Conservation (phyloP, 495 filamentous ascomycete species). For the Penicillium coffeae region DNA sequence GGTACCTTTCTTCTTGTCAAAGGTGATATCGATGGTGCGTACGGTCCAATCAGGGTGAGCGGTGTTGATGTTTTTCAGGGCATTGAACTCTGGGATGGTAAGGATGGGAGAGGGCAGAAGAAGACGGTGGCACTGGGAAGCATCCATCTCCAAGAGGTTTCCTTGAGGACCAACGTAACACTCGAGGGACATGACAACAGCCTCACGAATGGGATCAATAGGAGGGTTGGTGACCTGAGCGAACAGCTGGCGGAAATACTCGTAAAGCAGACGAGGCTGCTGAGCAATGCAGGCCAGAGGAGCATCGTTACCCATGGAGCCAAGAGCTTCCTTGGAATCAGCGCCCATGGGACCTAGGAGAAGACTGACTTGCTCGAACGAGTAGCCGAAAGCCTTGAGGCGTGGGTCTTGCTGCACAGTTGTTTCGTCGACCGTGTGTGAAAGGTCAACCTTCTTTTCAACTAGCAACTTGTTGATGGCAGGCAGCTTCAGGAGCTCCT, state of each 20-base stretch:
- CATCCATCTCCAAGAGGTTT: slow-evolving; percentile 92
- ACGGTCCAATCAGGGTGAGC: slow-evolving; percentile 84
- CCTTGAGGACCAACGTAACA: slow-evolving; percentile 98
- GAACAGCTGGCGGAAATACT: slow-evolving; percentile 99
- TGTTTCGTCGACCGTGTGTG: slow-evolving; percentile 62
- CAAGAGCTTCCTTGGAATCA: slow-evolving; percentile 98
- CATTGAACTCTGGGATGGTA: slow-evolving; percentile 88
- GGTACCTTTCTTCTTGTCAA: slow-evolving; percentile 82
- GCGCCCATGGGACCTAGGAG: slow-evolving; percentile 95
- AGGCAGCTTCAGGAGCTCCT: slow-evolving; percentile 79
- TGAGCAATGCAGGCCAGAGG: slow-evolving; percentile 88
- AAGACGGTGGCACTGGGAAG: slow-evolving; percentile 82
- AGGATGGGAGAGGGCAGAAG: slow-evolving; percentile 88
- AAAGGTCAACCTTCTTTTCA: slow-evolving; percentile 58
- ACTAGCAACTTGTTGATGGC: slow-evolving; percentile 60
- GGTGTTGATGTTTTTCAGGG: slow-evolving; percentile 72
- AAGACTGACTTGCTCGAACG: slow-evolving; percentile 93
- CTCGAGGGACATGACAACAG: slow-evolving; percentile 97
- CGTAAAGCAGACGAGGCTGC: slow-evolving; percentile 86
- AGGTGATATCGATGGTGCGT: slow-evolving; percentile 93
- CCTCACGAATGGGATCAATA: slow-evolving; percentile 97
- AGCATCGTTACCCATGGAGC: slow-evolving; percentile 99
- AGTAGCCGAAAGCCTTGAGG: slow-evolving; percentile 89
- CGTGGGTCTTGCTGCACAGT: slow-evolving; percentile 81
- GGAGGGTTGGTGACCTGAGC: slow-evolving; percentile 99